Conservation (phyloP, 1,284 basidiomycete species). For the Cryptococcus hybrid region DNA sequence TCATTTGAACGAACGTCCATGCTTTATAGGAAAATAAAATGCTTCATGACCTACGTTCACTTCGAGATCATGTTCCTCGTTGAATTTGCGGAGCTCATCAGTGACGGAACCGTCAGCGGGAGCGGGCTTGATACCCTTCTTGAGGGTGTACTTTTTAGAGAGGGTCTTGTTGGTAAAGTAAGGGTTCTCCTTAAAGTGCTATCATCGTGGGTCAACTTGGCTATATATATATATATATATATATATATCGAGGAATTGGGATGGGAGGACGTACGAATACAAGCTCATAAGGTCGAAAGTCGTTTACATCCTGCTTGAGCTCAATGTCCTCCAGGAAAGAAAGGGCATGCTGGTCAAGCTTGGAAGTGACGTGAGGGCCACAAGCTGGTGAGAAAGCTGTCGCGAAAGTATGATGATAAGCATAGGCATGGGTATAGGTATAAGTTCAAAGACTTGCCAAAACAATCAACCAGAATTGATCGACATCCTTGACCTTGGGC, state of each 20-base stretch:
- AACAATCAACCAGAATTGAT: slow-evolving; percentile 39
- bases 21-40: not conserved
- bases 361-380: slow-evolving; percentile 24
- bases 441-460: slow-evolving; percentile 28
- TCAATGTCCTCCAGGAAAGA: slow-evolving; percentile 43
- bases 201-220: too few relatives aligned
- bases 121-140: slow-evolving; percentile 20
- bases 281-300: slow-evolving; percentile 46
- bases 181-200: slow-evolving; percentile 49
- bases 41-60: slow-evolving; percentile 21
- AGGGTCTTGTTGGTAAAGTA: slow-evolving; percentile 47
- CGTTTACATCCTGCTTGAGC: slow-evolving; percentile 40
- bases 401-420: too few relatives aligned
- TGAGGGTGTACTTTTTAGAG: slow-evolving; percentile 40
- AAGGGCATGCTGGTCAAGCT: slow-evolving; percentile 44
- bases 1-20: too few relatives aligned
- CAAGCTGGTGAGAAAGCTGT: slow-evolving; percentile 26
- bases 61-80: slow-evolving; percentile 23
- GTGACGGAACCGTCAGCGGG: slow-evolving; percentile 37
- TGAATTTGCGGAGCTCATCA: slow-evolving; percentile 34
- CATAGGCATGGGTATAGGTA: too few relatives aligned
- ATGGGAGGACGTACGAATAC: slow-evolving; percentile 40
- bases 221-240: too few relatives aligned
- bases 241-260: too few relatives aligned
- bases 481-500: slow-evolving; percentile 33